Evolutionary conservation across 495 filamentous ascomycete species (phyloP).

Genomic region (Lasiosphaeria hispida): DNA sequence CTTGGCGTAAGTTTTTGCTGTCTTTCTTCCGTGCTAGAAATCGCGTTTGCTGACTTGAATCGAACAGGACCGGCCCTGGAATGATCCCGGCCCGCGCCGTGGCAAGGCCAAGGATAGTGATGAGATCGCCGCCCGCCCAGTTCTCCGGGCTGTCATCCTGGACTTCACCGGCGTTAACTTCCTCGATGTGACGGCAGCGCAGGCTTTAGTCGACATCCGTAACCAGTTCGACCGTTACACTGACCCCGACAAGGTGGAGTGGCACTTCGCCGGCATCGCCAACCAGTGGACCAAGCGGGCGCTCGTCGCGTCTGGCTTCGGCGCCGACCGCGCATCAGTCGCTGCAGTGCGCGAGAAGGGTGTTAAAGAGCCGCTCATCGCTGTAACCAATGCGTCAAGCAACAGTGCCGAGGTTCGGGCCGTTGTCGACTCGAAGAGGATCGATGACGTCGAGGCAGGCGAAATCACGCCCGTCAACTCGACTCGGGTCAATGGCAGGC

Average conservation of each 20-base stretch:
- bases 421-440: not conserved
- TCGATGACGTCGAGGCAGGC: constrained; percentile 23
- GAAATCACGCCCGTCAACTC: constrained; percentile 18
- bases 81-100: constrained; percentile 77
- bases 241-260: constrained; percentile 46
- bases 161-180: constrained; percentile 50
- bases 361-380: constrained; percentile 18
- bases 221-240: constrained; percentile 51
- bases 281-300: constrained; percentile 52
- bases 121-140: constrained; percentile 35
- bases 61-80: constrained; percentile 62
- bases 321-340: constrained; percentile 18
- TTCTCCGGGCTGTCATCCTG: constrained; percentile 48
- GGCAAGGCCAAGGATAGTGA: constrained; percentile 39
- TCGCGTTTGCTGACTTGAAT: constrained; percentile 1
- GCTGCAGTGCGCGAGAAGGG: constrained; percentile 7
- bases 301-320: constrained; percentile 49
- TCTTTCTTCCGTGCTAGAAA: not conserved
- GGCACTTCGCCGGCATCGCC: constrained; percentile 49
- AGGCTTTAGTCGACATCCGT: constrained; percentile 48
- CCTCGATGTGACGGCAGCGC: constrained; percentile 48
- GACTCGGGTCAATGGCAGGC: constrained; percentile 8
- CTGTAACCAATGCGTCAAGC: constrained; percentile 16
- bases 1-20: constrained; percentile 36
- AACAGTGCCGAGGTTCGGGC: not conserved